Conservation (phyloP, 202 grass and related monocot genomes). For the Brachypodium distachyon region DNA sequence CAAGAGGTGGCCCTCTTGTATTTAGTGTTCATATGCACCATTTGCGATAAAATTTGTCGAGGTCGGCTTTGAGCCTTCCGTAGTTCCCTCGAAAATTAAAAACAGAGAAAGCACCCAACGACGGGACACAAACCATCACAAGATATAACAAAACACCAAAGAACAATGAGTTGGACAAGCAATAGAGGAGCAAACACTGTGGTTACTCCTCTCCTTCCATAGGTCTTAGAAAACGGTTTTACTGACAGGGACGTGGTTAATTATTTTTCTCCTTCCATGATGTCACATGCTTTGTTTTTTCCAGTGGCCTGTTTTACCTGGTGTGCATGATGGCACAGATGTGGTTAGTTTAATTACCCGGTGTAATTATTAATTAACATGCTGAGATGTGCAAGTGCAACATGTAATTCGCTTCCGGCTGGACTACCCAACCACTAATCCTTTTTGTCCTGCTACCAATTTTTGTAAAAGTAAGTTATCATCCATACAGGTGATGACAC, state of each 20-base stretch:
- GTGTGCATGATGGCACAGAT: background rate
- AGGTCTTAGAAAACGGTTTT: background rate
- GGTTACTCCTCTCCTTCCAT: background rate
- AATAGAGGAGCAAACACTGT: background rate
- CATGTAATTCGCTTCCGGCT: conserved; percentile 9
- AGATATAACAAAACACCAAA: background rate
- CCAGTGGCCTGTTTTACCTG: background rate
- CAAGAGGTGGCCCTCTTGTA: background rate
- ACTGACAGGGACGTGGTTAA: background rate
- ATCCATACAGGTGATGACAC: conserved; percentile 13
- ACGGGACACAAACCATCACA: background rate
- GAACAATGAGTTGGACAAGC: background rate
- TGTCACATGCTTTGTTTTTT: background rate
- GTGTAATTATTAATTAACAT: background rate
- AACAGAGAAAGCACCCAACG: background rate
- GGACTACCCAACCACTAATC: conserved; percentile 9
- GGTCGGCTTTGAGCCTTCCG: background rate
- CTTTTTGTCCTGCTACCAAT: background rate
- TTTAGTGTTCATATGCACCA: background rate
- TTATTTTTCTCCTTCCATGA: conserved; percentile 13
- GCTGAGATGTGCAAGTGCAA: background rate
- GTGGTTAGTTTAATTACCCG: background rate
- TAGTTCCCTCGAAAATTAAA: background rate
- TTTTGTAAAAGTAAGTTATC: background rate
- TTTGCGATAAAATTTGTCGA: background rate